phyloP scores from a whole-genome alignment of 106 monocot species.

The Iris macrosiphon region DNA sequence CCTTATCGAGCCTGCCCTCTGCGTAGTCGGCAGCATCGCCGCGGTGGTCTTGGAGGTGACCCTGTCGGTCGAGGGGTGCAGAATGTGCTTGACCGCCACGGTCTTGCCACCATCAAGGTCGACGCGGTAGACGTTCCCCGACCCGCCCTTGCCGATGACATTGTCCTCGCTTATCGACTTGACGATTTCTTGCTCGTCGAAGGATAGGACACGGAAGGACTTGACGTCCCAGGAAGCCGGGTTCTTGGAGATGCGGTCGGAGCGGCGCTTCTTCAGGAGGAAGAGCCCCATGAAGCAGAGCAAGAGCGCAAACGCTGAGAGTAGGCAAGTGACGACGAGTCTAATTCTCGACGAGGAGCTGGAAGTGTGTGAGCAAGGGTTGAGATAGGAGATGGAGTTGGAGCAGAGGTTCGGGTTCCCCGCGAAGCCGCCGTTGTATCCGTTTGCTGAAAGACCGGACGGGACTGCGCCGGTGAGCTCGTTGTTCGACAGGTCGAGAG shows the following conservation, averaged over 20 bases:
- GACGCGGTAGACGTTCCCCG: conserved; percentile 88
- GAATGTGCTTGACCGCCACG: conserved; percentile 83
- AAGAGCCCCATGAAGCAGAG: conserved; percentile 6
- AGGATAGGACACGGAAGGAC: conserved; percentile 60
- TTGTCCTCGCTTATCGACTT: conserved; percentile 54
- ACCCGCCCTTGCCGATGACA: conserved; percentile 79
- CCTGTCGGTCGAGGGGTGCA: neutral
- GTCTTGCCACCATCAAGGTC: conserved; percentile 26
- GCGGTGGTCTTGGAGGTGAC: neutral
- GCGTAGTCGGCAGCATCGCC: conserved; percentile 29
- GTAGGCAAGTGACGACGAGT: conserved; percentile 9
- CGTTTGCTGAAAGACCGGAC: conserved; percentile 14
- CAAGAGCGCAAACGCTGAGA: conserved; percentile 8
- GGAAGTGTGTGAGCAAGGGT: conserved; percentile 1
- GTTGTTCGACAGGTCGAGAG: conserved; percentile 26
- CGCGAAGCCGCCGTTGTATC: conserved; percentile 27
- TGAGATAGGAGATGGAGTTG: conserved; percentile 17
- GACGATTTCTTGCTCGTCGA: conserved; percentile 74
- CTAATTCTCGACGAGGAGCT: conserved; percentile 5
- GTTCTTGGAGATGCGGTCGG: neutral
- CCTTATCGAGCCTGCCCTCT: conserved; percentile 8
- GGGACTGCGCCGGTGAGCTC: conserved; percentile 25
- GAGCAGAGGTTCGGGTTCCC: conserved; percentile 40
- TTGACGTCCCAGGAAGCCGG: conserved; percentile 46
- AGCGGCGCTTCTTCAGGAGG: conserved; percentile 4